A percentile compares a stretch with the other conserved stretches of the same genome.
These are phyloP conservation scores for Cinnamomum micranthum DNA, from an alignment of 164 flowering plant species.

Conservation along the genomic window DNA sequence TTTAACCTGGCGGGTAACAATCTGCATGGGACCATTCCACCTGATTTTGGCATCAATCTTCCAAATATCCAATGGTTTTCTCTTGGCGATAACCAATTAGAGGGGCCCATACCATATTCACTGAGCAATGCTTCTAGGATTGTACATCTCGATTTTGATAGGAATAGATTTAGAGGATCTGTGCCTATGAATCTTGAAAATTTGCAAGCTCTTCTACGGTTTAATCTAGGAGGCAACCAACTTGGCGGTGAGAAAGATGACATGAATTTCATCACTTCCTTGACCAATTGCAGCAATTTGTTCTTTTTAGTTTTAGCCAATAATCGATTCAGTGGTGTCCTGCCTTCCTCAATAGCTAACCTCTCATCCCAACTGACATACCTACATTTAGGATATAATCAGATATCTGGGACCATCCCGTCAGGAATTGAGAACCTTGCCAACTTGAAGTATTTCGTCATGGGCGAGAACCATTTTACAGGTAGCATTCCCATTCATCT, in stretches of 20 bases:
- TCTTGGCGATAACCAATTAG: neutral
- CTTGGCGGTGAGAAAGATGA: neutral
- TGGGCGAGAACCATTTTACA: slow-evolving; percentile 11
- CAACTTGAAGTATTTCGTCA: neutral
- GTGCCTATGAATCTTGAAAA: neutral
- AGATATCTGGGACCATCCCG: slow-evolving; percentile 18
- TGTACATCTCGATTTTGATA: accelerated
- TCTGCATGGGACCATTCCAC: slow-evolving; percentile 21
- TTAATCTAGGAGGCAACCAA: neutral
- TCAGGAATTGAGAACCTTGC: slow-evolving; percentile 22
- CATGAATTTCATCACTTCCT: neutral
- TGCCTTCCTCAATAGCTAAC: slow-evolving; percentile 19
- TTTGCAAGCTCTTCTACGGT: neutral
- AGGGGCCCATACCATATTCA: neutral
- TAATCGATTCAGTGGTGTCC: neutral
- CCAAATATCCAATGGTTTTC: neutral
- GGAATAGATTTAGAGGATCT: neutral
- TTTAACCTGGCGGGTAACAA: neutral
- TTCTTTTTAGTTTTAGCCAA: accelerated
- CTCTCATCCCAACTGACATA: slow-evolving; percentile 10
- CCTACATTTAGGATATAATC: neutral
- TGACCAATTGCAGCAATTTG: neutral
- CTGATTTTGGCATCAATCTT: neutral
- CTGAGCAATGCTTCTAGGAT: neutral
- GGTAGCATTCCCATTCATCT: slow-evolving; percentile 16